Percentiles rank a stretch among this genome's conserved stretches.
These are phyloP conservation scores for Camelina hispida DNA, from an alignment of 345 rosid genomes.

Conservation along the genomic window DNA sequence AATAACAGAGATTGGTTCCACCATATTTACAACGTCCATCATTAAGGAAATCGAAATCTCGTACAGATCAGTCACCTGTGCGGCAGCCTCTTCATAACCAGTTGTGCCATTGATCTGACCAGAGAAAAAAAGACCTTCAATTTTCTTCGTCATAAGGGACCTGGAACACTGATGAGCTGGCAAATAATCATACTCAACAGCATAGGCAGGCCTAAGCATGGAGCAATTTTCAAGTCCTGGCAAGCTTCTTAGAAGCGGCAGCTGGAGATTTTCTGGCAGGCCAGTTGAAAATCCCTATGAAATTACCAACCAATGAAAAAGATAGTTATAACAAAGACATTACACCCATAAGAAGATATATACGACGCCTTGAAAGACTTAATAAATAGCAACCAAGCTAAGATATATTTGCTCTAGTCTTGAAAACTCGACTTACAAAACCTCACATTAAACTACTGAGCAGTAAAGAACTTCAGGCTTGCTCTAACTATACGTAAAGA, in stretches of 20 bases:
- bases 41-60: slow-evolving; percentile 26
- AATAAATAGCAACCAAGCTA: slow-evolving; percentile 22
- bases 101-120: slow-evolving; percentile 99
- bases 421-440: slow-evolving; percentile 20
- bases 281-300: slow-evolving; percentile 97
- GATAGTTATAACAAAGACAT: slow-evolving; percentile 13
- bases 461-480: slow-evolving; percentile 20
- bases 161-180: slow-evolving; percentile 94
- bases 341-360: slow-evolving; percentile 9
- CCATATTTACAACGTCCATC: background rate
- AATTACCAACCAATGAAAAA: slow-evolving; percentile 24
- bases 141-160: slow-evolving; percentile 93
- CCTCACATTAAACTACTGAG: slow-evolving; percentile 5
- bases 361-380: slow-evolving; percentile 1
- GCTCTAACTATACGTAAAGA: slow-evolving; percentile 9
- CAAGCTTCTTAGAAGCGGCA: slow-evolving; percentile 94
- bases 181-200: slow-evolving; percentile 96
- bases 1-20: slow-evolving; percentile 23
- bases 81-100: slow-evolving; percentile 99
- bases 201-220: slow-evolving; percentile 98
- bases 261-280: slow-evolving; percentile 88
- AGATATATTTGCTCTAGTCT: slow-evolving; percentile 25
- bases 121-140: slow-evolving; percentile 96
- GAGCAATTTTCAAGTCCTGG: slow-evolving; percentile 98
- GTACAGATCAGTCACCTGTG: slow-evolving; percentile 64